Conservation (phyloP, 352 stramenopile species). For the Pythium pyrilobum region DNA sequence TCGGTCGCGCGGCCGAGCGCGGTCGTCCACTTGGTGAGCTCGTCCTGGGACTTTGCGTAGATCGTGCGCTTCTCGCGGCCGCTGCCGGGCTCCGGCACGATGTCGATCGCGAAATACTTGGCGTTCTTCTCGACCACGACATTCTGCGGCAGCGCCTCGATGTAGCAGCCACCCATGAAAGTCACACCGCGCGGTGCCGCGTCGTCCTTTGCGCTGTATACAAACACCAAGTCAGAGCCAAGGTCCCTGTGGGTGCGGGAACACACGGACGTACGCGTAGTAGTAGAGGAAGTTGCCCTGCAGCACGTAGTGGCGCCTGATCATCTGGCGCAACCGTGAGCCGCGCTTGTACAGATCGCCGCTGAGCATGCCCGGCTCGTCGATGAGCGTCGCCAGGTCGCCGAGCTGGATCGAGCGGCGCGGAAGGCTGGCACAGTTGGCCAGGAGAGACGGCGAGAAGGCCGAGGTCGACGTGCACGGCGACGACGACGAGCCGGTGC, state of each 20-base stretch:
- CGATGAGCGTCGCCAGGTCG: constrained; percentile 19
- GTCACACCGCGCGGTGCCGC: constrained; percentile 65
- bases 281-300: constrained; percentile 89
- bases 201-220: constrained; percentile 53
- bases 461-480: constrained; percentile 1
- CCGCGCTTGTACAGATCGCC: constrained; percentile 78
- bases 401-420: constrained; percentile 22
- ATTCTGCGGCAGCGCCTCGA: constrained; percentile 50
- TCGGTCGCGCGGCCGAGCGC: constrained; percentile 77
- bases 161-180: constrained; percentile 79
- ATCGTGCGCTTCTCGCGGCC: constrained; percentile 73
- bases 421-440: neutral
- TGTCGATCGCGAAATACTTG: constrained; percentile 87
- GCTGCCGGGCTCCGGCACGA: constrained; percentile 63
- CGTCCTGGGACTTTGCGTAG: constrained; percentile 71
- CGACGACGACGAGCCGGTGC: neutral
- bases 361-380: constrained; percentile 34
- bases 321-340: constrained; percentile 79
- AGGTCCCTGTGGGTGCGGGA: no score
- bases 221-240: neutral
- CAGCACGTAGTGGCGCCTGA: constrained; percentile 80
- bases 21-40: constrained; percentile 73
- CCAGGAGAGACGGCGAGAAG: neutral
- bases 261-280: constrained; percentile 45
- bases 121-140: constrained; percentile 69